Evolutionary conservation across 768 basidiomycete genomes (phyloP).

Genomic region (Pholiota microspora): DNA sequence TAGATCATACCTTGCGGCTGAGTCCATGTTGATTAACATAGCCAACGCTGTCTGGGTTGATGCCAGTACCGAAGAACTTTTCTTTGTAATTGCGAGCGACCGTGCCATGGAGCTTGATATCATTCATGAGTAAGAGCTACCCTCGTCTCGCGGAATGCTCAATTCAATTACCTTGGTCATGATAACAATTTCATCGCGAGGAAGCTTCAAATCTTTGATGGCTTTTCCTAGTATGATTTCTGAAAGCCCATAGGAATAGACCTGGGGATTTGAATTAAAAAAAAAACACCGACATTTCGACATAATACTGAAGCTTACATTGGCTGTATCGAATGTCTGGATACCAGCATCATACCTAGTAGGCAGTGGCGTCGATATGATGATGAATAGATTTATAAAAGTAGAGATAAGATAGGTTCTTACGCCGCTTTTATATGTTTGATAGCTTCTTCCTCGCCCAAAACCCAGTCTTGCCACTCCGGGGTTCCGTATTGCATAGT

Average conservation of each 20-base stretch:
- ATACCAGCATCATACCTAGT: slow-evolving; percentile 60
- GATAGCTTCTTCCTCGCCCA: slow-evolving; percentile 47
- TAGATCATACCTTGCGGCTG: slow-evolving; percentile 28
- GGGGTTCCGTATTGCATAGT: slow-evolving; percentile 53
- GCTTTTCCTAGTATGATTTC: slow-evolving; percentile 72
- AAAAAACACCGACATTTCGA: not conserved
- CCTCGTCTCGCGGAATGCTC: not conserved
- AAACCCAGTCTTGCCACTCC: slow-evolving; percentile 49
- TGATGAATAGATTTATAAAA: not conserved
- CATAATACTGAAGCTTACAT: slow-evolving; percentile 24
- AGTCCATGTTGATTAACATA: slow-evolving; percentile 55
- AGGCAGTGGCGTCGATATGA: not conserved
- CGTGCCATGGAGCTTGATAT: not conserved
- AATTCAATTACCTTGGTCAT: slow-evolving; percentile 62
- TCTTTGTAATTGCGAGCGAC: not conserved
- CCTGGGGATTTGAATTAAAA: slow-evolving; percentile 26
- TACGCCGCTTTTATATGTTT: slow-evolving; percentile 52
- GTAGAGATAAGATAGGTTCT: slow-evolving; percentile 9
- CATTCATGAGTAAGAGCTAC: not conserved
- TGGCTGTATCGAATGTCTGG: slow-evolving; percentile 59
- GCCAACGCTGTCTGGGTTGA: slow-evolving; percentile 36
- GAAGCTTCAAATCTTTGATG: slow-evolving; percentile 62
- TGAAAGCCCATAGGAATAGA: slow-evolving; percentile 64
- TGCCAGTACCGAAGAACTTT: slow-evolving; percentile 5
- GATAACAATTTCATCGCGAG: slow-evolving; percentile 75